Conservation (phyloP, 441 rosid genomes). For the Syzygium malaccense region DNA sequence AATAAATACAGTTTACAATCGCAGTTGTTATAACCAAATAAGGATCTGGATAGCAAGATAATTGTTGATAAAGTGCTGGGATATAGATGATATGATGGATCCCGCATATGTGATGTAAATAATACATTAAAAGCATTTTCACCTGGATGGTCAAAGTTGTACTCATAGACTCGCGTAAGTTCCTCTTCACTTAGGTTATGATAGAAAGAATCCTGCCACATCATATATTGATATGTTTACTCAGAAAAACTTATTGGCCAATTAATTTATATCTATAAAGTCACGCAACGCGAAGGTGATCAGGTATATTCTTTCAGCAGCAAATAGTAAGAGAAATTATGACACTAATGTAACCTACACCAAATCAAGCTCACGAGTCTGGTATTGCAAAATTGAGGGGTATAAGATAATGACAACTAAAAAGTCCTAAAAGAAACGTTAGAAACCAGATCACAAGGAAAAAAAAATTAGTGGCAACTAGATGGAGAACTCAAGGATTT, state of each 20-base stretch:
- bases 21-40: neutral
- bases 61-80: neutral
- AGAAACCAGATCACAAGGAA: neutral
- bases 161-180: conserved; percentile 79
- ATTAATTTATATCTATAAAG: neutral
- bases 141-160: conserved; percentile 99
- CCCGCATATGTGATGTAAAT: neutral
- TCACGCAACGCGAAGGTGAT: neutral
- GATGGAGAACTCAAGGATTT: neutral
- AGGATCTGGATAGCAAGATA: neutral
- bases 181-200: conserved; percentile 84
- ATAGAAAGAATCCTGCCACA: conserved; percentile 96
- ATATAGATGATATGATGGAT: neutral
- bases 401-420: neutral
- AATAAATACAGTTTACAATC: neutral
- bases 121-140: conserved; percentile 29
- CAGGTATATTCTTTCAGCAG: neutral
- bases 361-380: neutral
- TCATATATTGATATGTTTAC: neutral
- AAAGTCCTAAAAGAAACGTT: neutral
- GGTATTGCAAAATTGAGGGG: neutral
- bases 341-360: neutral
- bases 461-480: neutral
- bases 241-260: neutral
- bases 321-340: neutral